Conservation (phyloP, 2,329 filamentous ascomycete genomes). For the Aspergillus sp. region DNA sequence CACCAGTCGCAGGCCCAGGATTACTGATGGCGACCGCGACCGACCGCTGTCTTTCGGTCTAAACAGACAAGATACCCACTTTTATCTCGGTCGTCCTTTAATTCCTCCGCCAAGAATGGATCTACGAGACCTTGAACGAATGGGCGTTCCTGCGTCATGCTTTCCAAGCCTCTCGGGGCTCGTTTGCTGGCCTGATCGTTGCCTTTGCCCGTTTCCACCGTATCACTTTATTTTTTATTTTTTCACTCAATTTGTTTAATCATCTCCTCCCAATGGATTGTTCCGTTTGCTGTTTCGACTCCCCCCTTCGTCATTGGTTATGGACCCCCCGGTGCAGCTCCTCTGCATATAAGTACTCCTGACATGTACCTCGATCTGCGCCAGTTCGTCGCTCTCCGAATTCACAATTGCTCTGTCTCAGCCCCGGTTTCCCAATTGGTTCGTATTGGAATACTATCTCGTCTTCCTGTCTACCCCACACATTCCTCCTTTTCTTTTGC, state of each 20-base stretch:
- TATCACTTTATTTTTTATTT: neutral
- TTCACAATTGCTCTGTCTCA: neutral
- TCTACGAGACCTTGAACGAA: slow-evolving; percentile 6
- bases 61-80: neutral
- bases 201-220: neutral
- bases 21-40: neutral
- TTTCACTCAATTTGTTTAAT: neutral
- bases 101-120: slow-evolving; percentile 11
- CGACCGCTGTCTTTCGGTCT: neutral
- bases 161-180: neutral
- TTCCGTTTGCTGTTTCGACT: neutral
- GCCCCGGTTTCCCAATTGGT: neutral
- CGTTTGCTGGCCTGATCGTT: neutral
- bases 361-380: neutral
- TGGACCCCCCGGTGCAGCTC: neutral
- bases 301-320: neutral
- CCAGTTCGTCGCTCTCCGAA: neutral
- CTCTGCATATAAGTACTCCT: neutral
- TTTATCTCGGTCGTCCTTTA: neutral
- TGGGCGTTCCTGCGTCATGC: neutral
- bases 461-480: neutral
- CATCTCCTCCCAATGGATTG: neutral
- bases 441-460: neutral
- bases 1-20: neutral
- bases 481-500: neutral